Base-by-base conservation (phyloP, 495 filamentous ascomycete species). In the Staphylotrichum tortipilum region DNA sequence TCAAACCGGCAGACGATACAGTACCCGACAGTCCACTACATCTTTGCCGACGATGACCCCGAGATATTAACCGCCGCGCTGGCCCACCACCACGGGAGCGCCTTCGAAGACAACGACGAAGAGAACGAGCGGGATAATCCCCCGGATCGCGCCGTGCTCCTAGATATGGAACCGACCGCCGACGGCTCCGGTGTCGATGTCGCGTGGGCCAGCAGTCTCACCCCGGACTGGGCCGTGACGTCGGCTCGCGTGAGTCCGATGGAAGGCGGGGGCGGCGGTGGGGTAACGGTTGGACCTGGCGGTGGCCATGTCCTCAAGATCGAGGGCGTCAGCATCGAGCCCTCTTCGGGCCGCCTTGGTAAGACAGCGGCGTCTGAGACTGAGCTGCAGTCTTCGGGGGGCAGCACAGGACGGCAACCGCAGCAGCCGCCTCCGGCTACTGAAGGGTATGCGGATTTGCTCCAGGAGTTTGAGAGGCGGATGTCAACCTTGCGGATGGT, bases 11-110 rank as follows among this genome's bases (percentile, higher is more conserved):
- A 60, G 41, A 76, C 76, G 40, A 75, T 74, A 8, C 71, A 87
- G 67, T 76, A 91, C 66, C 90, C 94, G 53, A 80, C 76, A 34
- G 81, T 95, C 3, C 88, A 91, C 73, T 97, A 97, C 69, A 78
- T 95, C 52, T 97, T 94, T 69, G 77, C 76, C 54, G 85, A 90
- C 60, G 88, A 94, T 66, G 78, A 81, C 50, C 70, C 73, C 9
- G 83, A 86, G 9, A 69, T 83, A 37, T 65, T 87, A 26, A 84
- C 83, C 7, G 62, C 64, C 42, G 69, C 68, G 14, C 59, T 75
- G 44, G 64, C 67, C 28, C 68, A 71, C 26, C 59, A 71, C 50
- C 62, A 69, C 36, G 48, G 59, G 2, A 37, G 26, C 7, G 39
- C 37, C 30, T 19, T 46, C 28, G 40, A 52, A 9, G 42, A 45